Percentiles rank a stretch among this genome's conserved stretches.
Evolutionary conservation across 2,329 filamentous ascomycete species (phyloP).

Genomic region (Fusarium odoratissimum): DNA sequence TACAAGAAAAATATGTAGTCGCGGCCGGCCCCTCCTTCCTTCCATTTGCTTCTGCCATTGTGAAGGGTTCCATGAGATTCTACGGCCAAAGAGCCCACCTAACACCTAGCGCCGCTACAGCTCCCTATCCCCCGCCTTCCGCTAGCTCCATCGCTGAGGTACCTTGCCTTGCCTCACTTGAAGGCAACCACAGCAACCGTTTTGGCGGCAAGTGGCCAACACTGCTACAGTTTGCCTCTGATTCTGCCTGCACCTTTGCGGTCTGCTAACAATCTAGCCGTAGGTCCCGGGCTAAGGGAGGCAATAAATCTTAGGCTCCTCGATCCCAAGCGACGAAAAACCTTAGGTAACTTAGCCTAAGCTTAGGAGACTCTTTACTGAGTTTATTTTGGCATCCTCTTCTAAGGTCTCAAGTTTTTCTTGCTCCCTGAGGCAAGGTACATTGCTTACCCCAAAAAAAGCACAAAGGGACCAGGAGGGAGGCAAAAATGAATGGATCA

Average conservation of each 20-base stretch:
- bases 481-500: constrained; percentile 30
- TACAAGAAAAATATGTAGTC: constrained; percentile 53
- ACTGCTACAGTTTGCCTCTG: constrained; percentile 17
- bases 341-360: neutral
- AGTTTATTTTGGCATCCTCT: neutral
- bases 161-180: neutral
- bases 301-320: neutral
- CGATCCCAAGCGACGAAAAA: neutral
- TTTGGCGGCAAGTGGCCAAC: constrained; percentile 33
- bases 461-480: constrained; percentile 31
- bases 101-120: constrained; percentile 24
- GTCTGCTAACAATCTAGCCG: neutral
- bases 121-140: constrained; percentile 27
- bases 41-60: constrained; percentile 45
- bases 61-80: constrained; percentile 61
- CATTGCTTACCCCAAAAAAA: constrained; percentile 34
- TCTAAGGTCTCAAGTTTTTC: neutral
- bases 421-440: neutral
- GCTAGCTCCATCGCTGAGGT: neutral
- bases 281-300: no score
- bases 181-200: constrained; percentile 34
- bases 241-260: neutral
- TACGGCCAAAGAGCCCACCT: constrained; percentile 49
- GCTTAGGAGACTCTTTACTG: neutral
- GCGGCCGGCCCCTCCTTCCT: constrained; percentile 45